Evolutionary conservation across 1,139 yeast species (phyloP).

Genomic region (Debaryomycetaceae sp.): DNA sequence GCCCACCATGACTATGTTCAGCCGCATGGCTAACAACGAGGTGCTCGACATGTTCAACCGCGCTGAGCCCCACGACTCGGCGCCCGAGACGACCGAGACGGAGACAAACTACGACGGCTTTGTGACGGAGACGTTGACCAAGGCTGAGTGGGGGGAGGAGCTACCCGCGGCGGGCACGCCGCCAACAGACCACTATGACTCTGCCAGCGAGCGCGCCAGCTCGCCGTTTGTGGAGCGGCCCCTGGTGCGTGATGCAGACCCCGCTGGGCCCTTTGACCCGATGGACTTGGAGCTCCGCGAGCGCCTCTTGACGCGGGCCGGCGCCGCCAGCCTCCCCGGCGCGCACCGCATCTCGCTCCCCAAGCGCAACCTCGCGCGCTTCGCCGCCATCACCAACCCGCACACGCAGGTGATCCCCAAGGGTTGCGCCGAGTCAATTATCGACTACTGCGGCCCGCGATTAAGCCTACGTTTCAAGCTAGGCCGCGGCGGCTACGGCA

Average conservation of each 20-base stretch:
- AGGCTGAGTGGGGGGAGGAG: conserved; percentile 12
- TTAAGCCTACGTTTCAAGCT: conserved; percentile 57
- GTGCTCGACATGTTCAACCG: conserved; percentile 74
- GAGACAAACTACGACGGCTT: conserved; percentile 45
- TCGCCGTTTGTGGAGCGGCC: conserved; percentile 49
- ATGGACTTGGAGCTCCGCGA: conserved; percentile 21
- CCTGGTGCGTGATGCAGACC: conserved; percentile 7
- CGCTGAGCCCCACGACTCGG: conserved; percentile 33
- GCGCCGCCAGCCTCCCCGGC: too few relatives aligned
- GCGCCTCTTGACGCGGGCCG: conserved; percentile 19
- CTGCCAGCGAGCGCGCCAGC: conserved; percentile 26
- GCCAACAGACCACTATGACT: conserved; percentile 26
- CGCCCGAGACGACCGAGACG: conserved; percentile 27
- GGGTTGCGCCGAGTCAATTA: conserved; percentile 38
- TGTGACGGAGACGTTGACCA: conserved; percentile 53
- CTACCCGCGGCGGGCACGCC: conserved; percentile 19
- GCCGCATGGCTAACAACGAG: conserved; percentile 74
- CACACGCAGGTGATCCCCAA: conserved; percentile 28
- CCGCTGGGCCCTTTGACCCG: conserved; percentile 22
- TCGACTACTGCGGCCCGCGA: conserved; percentile 49
- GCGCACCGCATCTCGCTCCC: too few relatives aligned
- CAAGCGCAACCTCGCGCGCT: too few relatives aligned
- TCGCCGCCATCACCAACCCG: conserved; percentile 32
- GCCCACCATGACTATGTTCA: conserved; percentile 76
- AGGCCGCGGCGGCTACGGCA: conserved; percentile 80